Conservation (phyloP, 2,329 filamentous ascomycete genomes). For the Truncatella angustata region DNA sequence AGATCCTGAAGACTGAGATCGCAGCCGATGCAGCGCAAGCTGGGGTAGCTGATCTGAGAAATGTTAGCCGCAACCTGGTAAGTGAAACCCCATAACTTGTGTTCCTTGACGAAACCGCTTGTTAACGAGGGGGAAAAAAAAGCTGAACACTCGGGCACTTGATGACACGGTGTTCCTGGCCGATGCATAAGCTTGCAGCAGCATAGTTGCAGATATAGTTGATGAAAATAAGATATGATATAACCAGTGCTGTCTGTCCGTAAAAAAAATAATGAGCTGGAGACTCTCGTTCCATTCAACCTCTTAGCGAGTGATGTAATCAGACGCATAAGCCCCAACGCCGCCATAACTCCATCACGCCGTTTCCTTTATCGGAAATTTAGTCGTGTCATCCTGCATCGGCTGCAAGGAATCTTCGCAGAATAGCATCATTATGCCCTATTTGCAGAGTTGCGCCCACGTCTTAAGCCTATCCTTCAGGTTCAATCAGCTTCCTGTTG, state of each 20-base stretch:
- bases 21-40: slow-evolving; percentile 32
- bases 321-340: background rate
- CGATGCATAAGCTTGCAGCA: background rate
- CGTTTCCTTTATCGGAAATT: too few species aligned
- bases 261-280: too few species aligned
- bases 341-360: background rate
- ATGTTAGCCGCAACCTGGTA: slow-evolving; percentile 16
- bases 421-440: too few species aligned
- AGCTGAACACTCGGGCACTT: slow-evolving; percentile 10
- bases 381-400: too few species aligned
- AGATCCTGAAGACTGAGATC: slow-evolving; percentile 48
- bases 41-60: slow-evolving; percentile 25
- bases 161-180: slow-evolving; percentile 9
- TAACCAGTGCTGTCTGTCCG: background rate
- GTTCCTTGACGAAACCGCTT: too few species aligned
- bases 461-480: too few species aligned
- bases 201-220: too few species aligned
- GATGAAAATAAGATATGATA: background rate
- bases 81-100: too few species aligned
- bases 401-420: too few species aligned
- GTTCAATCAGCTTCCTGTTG: too few species aligned
- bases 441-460: too few species aligned
- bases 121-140: too few species aligned
- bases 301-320: slow-evolving; percentile 2
- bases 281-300: background rate